phyloP scores from a whole-genome alignment of 2,329 filamentous ascomycete genomes.

The Aspergillus fumigatus region DNA sequence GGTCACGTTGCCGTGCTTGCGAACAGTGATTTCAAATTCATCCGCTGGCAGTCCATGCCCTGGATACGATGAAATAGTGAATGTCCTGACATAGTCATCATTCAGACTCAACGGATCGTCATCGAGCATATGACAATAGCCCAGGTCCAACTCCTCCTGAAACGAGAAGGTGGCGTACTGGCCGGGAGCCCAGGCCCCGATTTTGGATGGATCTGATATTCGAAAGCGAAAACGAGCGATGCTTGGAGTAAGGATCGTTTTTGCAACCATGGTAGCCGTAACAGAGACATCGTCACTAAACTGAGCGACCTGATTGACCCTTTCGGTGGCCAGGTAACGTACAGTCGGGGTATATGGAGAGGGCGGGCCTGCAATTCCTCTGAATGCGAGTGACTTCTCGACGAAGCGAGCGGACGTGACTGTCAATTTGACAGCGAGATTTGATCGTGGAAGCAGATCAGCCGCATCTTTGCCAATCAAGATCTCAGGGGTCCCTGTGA shows the following conservation, averaged over 20 bases:
- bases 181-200: conserved; percentile 59
- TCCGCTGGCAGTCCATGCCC: conserved; percentile 30
- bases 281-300: conserved; percentile 17
- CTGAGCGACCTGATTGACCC: conserved; percentile 17
- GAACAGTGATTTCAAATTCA: conserved; percentile 67
- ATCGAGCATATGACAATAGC: conserved; percentile 80
- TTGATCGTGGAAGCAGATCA: conserved; percentile 61
- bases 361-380: conserved; percentile 53
- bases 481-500: conserved; percentile 65
- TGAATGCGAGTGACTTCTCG: conserved; percentile 61
- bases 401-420: conserved; percentile 61
- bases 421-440: conserved; percentile 66
- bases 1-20: conserved; percentile 67
- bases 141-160: conserved; percentile 60
- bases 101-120: conserved; percentile 75
- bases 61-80: conserved; percentile 68
- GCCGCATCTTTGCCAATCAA: conserved; percentile 62
- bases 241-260: conserved; percentile 59
- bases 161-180: conserved; percentile 78
- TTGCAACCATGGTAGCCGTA: conserved; percentile 55
- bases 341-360: conserved; percentile 79
- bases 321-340: conserved; percentile 60
- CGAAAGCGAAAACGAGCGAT: conserved; percentile 63
- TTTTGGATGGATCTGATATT: conserved; percentile 34
- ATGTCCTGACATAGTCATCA: conserved; percentile 78